Percentiles rank a stretch among this genome's conserved stretches.
Evolutionary conservation across 2,329 filamentous ascomycete genomes (phyloP).

Genomic region (Cladosporium sp.): DNA sequence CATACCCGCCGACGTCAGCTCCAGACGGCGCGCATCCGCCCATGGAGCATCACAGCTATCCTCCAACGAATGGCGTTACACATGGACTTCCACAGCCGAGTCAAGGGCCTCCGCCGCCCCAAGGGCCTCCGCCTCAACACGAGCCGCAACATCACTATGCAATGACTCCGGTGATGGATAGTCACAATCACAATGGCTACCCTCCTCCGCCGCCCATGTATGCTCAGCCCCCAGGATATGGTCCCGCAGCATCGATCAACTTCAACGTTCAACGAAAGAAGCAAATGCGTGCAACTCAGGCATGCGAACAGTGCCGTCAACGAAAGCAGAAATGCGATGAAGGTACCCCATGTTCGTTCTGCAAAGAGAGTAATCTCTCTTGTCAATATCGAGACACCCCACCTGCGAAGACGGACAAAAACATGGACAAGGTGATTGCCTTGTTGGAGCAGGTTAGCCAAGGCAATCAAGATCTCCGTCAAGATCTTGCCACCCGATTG

Average conservation of each 20-base stretch:
- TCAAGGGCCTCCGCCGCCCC: constrained; percentile 15
- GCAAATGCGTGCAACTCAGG: constrained; percentile 56
- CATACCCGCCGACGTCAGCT: constrained; percentile 25
- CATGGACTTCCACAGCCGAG: constrained; percentile 14
- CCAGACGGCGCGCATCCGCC: constrained; percentile 32
- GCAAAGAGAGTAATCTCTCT: constrained; percentile 78
- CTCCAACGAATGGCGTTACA: constrained; percentile 31
- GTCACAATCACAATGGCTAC: constrained; percentile 31
- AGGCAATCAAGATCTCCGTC: not conserved
- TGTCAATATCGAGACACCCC: constrained; percentile 91
- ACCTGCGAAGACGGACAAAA: constrained; percentile 68
- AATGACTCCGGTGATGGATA: constrained; percentile 33
- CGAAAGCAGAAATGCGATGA: constrained; percentile 93
- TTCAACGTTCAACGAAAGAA: constrained; percentile 34
- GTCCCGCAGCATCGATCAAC: constrained; percentile 28
- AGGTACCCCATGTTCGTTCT: constrained; percentile 77
- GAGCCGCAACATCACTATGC: constrained; percentile 30
- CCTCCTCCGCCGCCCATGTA: constrained; percentile 31
- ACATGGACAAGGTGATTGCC: constrained; percentile 49
- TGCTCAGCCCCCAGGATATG: constrained; percentile 25
- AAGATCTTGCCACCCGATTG: constrained; percentile 6
- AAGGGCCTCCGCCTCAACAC: constrained; percentile 20
- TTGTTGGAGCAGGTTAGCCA: constrained; percentile 8
- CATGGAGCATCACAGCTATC: constrained; percentile 34
- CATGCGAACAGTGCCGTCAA: constrained; percentile 85